Evolutionary conservation across 2,329 filamentous ascomycete genomes (phyloP), one percentile per base, ranked within the genome.

Genomic region (Coniochaeta prunicola): DNA sequence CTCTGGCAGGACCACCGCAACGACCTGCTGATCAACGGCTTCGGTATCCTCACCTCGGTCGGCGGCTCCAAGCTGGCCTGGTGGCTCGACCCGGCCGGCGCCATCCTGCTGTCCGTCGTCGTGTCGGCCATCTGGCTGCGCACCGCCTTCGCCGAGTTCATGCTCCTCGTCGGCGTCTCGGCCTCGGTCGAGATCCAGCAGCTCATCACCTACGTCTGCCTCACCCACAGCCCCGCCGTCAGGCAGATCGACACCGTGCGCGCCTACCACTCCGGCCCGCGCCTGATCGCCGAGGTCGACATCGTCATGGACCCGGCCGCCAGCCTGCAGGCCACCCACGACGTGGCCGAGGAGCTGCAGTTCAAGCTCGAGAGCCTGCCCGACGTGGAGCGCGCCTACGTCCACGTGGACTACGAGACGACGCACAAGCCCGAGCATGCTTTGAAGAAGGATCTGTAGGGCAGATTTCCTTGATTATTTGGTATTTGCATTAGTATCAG

Each of bases 1-100:
- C 78, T 97, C 15, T 97, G 92, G 92, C 90, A 96, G 73, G 93
- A 97, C 69, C 94, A 99, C 76, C 88, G 94, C 62, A 99, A 99
- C 70, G 94, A 99, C 70, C 80, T 99, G n/a, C 80, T 96, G 67
- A 91, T 99, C 81, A 99, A 97, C 72, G 91, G 91, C 58, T 91
- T 96, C 65, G 92, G 89, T 83, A 86, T 97, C 63, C 74, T 97
- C 58, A 97, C 92, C 1, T 93, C 90, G 2, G 87, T 97, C n/a
- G 90, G 91, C 58, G 94, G 94, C 34, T 86, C 87, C 63, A 96
- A 96, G 77, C 79, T 97, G 24, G 78, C 80, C 60, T 97, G 93
- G 93, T 97, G 91, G 91, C 86, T 99, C 64, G 94, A 99, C 74
- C 92, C 94, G 0, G 86, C 90, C 77, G 94, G 94, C 48, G 93